Conservation (phyloP, 2,329 filamentous ascomycete species). For the Trichoderma cornu-damae region DNA sequence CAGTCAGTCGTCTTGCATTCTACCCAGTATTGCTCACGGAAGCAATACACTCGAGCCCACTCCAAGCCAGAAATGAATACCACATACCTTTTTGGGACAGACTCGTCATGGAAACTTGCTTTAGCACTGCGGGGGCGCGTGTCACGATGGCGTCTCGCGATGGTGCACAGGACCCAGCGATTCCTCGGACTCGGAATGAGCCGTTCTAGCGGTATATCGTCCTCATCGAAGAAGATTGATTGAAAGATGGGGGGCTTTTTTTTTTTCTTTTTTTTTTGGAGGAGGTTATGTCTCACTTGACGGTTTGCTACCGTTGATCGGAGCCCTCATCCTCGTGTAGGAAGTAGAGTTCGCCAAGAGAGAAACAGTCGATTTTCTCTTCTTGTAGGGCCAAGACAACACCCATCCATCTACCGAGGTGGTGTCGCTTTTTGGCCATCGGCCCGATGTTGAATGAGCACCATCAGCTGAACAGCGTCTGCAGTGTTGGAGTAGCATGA, state of each 20-base stretch:
- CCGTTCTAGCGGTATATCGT: background rate
- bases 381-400: background rate
- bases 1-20: background rate
- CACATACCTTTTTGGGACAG: conserved; percentile 9
- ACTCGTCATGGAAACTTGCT: background rate
- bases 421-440: background rate
- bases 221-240: background rate
- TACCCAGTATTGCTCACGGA: background rate
- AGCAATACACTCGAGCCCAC: background rate
- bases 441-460: background rate
- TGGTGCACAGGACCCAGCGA: background rate
- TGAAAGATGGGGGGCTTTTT: background rate
- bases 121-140: conserved; percentile 3
- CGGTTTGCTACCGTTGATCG: no score
- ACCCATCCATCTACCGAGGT: background rate
- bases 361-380: background rate
- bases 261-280: no score
- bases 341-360: background rate
- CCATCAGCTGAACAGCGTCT: background rate
- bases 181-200: background rate
- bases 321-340: background rate
- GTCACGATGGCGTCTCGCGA: background rate
- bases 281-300: no score
- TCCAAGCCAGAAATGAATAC: conserved; percentile 3
- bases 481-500: background rate